Conservation (phyloP, 2,329 filamentous ascomycete species). For the Ceratocystis papillata region DNA sequence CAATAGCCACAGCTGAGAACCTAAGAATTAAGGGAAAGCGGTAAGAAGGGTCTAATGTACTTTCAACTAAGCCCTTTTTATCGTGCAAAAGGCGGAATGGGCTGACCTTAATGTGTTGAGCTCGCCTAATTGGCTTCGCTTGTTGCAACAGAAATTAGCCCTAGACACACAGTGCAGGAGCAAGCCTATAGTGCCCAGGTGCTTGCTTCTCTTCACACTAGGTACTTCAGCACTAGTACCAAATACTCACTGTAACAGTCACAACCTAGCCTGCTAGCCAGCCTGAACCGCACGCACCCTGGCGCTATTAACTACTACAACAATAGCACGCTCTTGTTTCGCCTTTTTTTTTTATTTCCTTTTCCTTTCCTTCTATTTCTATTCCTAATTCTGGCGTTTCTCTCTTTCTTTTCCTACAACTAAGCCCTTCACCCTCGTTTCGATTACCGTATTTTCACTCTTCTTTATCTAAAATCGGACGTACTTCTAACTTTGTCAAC, state of each 20-base stretch:
- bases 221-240: background rate
- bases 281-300: background rate
- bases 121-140: background rate
- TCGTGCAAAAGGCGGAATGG: background rate
- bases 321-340: background rate
- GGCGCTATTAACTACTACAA: background rate
- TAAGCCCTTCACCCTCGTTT: background rate
- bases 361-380: conserved; percentile 6
- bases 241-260: background rate
- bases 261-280: background rate
- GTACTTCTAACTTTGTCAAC: background rate
- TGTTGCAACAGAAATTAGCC: conserved; percentile 4
- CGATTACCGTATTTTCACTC: background rate
- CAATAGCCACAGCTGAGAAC: background rate
- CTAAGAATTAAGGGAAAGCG: background rate
- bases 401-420: background rate
- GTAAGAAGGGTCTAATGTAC: background rate
- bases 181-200: too few relatives aligned
- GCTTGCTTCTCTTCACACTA: too few relatives aligned
- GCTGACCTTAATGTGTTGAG: background rate
- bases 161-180: background rate
- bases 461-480: background rate
- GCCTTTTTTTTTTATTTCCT: background rate
- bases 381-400: background rate
- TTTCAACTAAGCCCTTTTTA: background rate